phyloP scores from a whole-genome alignment of 768 basidiomycete species.

The Psilocybe subaeruginosa region DNA sequence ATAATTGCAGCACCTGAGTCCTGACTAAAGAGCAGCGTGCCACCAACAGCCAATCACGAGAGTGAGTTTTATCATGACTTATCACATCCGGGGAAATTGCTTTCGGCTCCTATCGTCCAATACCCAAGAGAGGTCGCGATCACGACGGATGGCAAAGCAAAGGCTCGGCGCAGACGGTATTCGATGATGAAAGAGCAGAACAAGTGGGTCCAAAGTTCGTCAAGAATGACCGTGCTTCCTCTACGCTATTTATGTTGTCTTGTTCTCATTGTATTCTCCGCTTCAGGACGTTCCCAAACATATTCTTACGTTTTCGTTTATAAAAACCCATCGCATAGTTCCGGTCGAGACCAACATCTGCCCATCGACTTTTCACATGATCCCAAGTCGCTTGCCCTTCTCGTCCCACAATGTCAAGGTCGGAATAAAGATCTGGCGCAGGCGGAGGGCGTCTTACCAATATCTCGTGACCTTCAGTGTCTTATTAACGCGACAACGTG shows the following conservation, averaged over 20 bases:
- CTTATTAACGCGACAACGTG: not conserved
- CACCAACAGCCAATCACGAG: conserved; percentile 10
- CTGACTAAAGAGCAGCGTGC: conserved; percentile 13
- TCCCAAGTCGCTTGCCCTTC: not conserved
- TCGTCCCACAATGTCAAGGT: not conserved
- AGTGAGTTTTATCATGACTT: conserved; percentile 10
- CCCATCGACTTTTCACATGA: not conserved
- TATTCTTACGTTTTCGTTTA: not conserved
- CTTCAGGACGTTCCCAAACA: not conserved
- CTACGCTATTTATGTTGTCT: not conserved
- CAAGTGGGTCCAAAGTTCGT: not conserved
- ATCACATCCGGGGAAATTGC: conserved; percentile 13
- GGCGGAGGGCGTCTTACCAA: not conserved
- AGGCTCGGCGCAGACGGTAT: not conserved
- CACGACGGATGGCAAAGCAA: not conserved
- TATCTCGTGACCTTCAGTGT: not conserved
- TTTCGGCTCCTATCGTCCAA: conserved; percentile 15
- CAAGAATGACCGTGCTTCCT: not conserved
- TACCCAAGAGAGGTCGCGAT: conserved; percentile 8
- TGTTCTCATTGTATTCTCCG: not conserved
- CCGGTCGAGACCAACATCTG: not conserved
- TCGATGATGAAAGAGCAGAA: not conserved
- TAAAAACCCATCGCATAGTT: not conserved
- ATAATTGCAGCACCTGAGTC: conserved; percentile 2
- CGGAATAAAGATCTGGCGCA: not conserved